Conservation (phyloP, 2,329 filamentous ascomycete species). For the Metarhizium brunneum region DNA sequence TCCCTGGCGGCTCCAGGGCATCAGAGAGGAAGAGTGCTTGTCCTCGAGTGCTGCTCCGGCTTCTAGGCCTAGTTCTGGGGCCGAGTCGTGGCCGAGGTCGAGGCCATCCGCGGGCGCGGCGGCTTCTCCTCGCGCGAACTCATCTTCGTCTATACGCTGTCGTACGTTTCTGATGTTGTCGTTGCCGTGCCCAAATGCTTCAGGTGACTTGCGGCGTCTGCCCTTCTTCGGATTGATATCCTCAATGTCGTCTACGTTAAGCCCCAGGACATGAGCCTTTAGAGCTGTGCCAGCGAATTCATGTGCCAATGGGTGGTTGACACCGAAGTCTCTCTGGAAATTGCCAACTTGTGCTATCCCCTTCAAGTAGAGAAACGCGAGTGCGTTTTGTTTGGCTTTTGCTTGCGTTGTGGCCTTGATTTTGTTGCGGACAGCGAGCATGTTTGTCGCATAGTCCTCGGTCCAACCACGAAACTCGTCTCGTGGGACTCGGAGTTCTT, state of each 20-base stretch:
- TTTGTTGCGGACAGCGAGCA: conserved; percentile 30
- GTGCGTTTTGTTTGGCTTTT: conserved; percentile 31
- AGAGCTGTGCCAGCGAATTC: conserved; percentile 36
- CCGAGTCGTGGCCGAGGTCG: conserved; percentile 28
- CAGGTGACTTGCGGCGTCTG: conserved; percentile 32
- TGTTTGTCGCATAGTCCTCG: conserved; percentile 41
- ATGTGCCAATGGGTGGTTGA: conserved; percentile 33
- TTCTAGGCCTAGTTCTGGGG: conserved; percentile 61
- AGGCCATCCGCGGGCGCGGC: conserved; percentile 18
- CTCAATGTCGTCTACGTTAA: conserved; percentile 11
- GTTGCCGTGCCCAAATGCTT: conserved; percentile 33
- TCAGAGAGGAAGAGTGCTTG: conserved; percentile 43
- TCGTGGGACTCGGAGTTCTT: conserved; percentile 24
- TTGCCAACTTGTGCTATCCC: conserved; percentile 25
- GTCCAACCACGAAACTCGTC: conserved; percentile 31
- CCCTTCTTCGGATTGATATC: conserved; percentile 12
- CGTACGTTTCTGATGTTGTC: conserved; percentile 26
- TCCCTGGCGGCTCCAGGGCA: conserved; percentile 42
- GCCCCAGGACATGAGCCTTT: conserved; percentile 21
- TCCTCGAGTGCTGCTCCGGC: conserved; percentile 58
- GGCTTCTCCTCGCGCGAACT: conserved; percentile 17
- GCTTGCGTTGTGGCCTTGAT: conserved; percentile 15
- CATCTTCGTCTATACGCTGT: conserved; percentile 21
- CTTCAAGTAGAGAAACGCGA: conserved; percentile 19
- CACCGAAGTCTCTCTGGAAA: conserved; percentile 14